Base-by-base conservation (phyloP, 345 rosid species). In the Eucalyptus coolabah region DNA sequence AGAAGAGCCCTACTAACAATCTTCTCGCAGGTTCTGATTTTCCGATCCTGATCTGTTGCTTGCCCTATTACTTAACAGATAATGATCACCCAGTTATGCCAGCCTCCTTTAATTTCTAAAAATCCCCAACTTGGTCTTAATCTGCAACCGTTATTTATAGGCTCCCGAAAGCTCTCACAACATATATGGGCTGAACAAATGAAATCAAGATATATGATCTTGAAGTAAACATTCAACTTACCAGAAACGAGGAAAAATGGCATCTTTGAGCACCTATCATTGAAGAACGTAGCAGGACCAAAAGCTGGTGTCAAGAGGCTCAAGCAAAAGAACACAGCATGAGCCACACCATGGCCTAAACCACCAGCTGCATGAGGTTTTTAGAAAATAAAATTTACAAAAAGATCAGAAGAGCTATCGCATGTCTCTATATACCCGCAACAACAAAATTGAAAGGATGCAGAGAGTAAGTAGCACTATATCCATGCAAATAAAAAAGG, bases 261-360 rank as follows among this genome's bases (percentile, higher is more conserved):
- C 72, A 98, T 91, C 89, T 91, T 93, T 18, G 99, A 93, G 92
- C 99, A 98, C 91, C 92, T 94, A 67, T 96, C 97, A 9, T 94
- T 93, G 87, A 94, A 96, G 92, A 91, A 95, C 45, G 99, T 97
- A 45, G 99, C 99, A 63, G 99, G 99, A 90, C 99, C 99, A 95
- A 98, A 97, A 87, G 99, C 94, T 37, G 98, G 98, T 12, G 98
- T 96, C 89, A 98, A 94, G 91, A 98, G 96, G 92, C 99, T 96
- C 88, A 98, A 91, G 89, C 99, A 98, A 90, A 98, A 98, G 93
- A 98, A 98, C 89, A 98, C 99, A 53, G 98, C 99, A 92, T 98
- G 99, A 42, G 99, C 99, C 90, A 96, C 95, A 87, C 99, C 99
- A 90, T 97, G 99, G 92, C 99, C 99, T 94, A 97, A 94, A 90